These are phyloP conservation scores for Aquilaria yunnanensis DNA, from an alignment of 345 rosid species.

Conservation along the genomic window DNA sequence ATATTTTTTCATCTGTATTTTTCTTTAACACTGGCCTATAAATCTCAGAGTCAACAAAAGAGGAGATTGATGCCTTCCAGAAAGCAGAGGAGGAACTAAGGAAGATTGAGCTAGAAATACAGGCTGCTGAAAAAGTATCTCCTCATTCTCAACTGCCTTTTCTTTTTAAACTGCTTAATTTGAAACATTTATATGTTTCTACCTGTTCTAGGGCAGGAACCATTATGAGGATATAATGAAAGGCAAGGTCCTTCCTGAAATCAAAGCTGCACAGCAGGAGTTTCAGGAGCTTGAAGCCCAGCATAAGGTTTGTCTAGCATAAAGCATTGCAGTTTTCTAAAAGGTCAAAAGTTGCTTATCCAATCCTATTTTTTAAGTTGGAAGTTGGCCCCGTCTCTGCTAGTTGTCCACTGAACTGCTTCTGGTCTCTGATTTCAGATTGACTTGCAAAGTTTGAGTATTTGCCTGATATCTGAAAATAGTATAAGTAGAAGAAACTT, in stretches of 20 bases:
- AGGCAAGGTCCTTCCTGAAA: conserved; percentile 61
- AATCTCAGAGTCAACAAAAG: conserved; percentile 62
- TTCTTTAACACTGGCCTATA: not conserved
- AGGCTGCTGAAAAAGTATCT: conserved; percentile 49
- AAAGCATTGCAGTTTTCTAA: too few species aligned
- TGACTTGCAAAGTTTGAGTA: too few species aligned
- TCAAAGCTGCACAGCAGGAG: conserved; percentile 57
- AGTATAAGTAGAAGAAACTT: too few species aligned
- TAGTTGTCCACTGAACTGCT: too few species aligned
- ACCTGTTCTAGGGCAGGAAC: conserved; percentile 51
- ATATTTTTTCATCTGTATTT: not conserved
- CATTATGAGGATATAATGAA: conserved; percentile 78
- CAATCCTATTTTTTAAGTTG: too few species aligned
- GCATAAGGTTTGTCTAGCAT: conserved; percentile 40
- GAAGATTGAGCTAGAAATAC: conserved; percentile 58
- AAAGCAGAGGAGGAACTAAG: conserved; percentile 71
- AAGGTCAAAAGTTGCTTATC: too few species aligned
- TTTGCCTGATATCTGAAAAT: too few species aligned
- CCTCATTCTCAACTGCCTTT: conserved; percentile 9
- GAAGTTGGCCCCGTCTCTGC: too few species aligned
- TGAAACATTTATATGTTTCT: conserved; percentile 7
- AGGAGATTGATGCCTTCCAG: conserved; percentile 65
- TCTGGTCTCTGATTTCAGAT: too few species aligned
- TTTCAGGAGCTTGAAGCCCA: conserved; percentile 45
- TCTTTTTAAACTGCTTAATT: conserved; percentile 7